Evolutionary conservation across 1,284 basidiomycete species (phyloP), one percentile per base, ranked within the genome.

Genomic region (Anthracocystis setariae): DNA sequence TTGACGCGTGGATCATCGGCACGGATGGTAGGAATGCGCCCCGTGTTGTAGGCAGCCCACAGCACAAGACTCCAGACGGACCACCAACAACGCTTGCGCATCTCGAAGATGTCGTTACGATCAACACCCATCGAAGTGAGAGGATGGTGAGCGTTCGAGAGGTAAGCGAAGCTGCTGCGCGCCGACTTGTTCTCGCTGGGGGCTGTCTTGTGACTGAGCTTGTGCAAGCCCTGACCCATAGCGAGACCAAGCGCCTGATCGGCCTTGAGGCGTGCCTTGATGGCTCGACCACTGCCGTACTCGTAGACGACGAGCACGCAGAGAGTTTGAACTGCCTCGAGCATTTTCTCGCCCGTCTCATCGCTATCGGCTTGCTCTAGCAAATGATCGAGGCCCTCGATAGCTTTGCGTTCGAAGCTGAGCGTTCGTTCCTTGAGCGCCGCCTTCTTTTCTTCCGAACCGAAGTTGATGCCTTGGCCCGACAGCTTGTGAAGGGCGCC

Each of bases 61-160:
- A 77, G 61, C 24, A 74, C 69, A 49, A 79, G 35, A 27, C 57
- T 76, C 78, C 78, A 80, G 4, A 76, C 67, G 1, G 67, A 74
- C 78, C 78, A 80, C 78, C 78, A 80, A 44, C 70, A 68, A 13
- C 75, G 58, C 51, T 78, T 78, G 60, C 68, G 70, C 76, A 80
- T 78, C 67, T 80, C 76, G 23, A 67, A 74, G 10, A 76, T 53
- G 33, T 76, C 75, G 49, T 48, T 54, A 21, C 57, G 32, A 25
- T 67, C 61, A 13, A 71, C 57, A 29, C 63, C 67, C 57, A 64
- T 63, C 37, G 55, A 50, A 23, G 55, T 58, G 54, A 69, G 62
- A 18, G 64, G 53, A 35, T 66, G 72, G 10, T 27, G 35, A 8
- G 54, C 52, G n/a, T 27, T 69, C 18, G 61, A 65, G 8, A 42